Base-by-base conservation (phyloP, 1,139 yeast species). In the Cylindricascospora bacillispora region DNA sequence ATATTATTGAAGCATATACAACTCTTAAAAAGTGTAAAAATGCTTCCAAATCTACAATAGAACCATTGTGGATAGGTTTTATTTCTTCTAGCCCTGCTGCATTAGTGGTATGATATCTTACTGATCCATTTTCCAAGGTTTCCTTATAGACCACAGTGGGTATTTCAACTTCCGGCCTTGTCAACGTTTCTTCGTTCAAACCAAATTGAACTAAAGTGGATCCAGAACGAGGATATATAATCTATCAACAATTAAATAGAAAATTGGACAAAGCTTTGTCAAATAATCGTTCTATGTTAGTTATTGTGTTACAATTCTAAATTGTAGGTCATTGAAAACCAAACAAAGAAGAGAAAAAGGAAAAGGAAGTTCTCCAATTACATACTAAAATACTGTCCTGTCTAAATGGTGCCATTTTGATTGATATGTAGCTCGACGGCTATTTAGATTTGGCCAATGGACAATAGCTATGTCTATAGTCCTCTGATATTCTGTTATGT, bases 201-300 rank as follows among this genome's bases (percentile, higher is more conserved):
- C 95, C 95, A 50, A 81, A 76, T 43, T 79, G 78, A 25, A 81
- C 81, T 33, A 77, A 60, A 1, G 95, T 82, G 33, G 67, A 59
- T 34, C 60, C 63, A 2, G 93, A 76, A n/a, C 95, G 94, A 1
- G 93, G 83, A 36, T 82, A 75, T 25, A 86, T 70, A 30, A 85
- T 70, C 57, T n/a, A n/a, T n/a, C n/a, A n/a, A n/a, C n/a, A n/a
- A 61, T 33, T 13, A 12, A 22, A 24, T 19, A 15, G n/a, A 21
- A 14, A 26, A 15, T 6, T 30, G 33, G n/a, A n/a, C n/a, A n/a
- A n/a, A n/a, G n/a, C n/a, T n/a, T n/a, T n/a, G n/a, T n/a, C n/a
- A n/a, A n/a, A n/a, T n/a, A n/a, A n/a, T n/a, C n/a, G n/a, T n/a
- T n/a, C n/a, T n/a, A n/a, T n/a, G n/a, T n/a, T n/a, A n/a, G n/a